These are phyloP conservation scores for Hordeum vulgare DNA, from an alignment of 176 grass and related monocot species.

Conservation along the genomic window DNA sequence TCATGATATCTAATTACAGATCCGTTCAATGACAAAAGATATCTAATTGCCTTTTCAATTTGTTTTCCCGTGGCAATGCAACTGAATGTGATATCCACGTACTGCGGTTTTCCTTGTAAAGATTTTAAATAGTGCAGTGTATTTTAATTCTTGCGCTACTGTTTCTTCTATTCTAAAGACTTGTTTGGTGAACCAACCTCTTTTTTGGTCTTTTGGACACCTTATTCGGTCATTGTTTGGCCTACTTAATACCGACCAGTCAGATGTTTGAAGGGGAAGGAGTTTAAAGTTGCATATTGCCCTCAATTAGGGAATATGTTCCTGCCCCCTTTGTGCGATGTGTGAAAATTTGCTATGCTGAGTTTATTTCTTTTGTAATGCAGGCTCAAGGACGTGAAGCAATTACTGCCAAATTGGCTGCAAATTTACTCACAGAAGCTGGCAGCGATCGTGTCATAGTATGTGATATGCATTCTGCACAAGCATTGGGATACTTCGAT, in stretches of 20 bases:
- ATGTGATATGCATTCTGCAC: constrained; percentile 96
- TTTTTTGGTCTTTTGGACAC: too few relatives aligned
- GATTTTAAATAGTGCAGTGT: too few relatives aligned
- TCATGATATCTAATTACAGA: background rate
- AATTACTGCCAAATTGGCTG: constrained; percentile 84
- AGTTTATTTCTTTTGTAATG: background rate
- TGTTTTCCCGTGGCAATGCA: background rate
- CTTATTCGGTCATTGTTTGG: too few relatives aligned
- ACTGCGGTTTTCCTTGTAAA: background rate
- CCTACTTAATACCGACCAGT: too few relatives aligned
- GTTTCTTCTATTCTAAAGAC: too few relatives aligned
- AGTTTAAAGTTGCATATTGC: background rate
- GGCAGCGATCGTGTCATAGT: constrained; percentile 83
- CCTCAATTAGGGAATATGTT: background rate
- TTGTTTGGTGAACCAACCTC: too few relatives aligned
- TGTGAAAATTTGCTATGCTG: background rate
- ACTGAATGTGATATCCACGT: background rate
- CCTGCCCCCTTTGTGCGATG: background rate
- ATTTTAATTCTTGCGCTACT: too few relatives aligned
- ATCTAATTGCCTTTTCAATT: background rate
- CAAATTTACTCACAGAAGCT: constrained; percentile 96
- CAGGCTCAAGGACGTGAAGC: constrained; percentile 95
- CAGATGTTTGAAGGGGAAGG: background rate
- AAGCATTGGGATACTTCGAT: constrained; percentile 98
- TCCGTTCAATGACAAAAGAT: too few relatives aligned